Evolutionary conservation across 1,139 yeast genomes (phyloP).

Genomic region (Yamadazyma trypodendri): DNA sequence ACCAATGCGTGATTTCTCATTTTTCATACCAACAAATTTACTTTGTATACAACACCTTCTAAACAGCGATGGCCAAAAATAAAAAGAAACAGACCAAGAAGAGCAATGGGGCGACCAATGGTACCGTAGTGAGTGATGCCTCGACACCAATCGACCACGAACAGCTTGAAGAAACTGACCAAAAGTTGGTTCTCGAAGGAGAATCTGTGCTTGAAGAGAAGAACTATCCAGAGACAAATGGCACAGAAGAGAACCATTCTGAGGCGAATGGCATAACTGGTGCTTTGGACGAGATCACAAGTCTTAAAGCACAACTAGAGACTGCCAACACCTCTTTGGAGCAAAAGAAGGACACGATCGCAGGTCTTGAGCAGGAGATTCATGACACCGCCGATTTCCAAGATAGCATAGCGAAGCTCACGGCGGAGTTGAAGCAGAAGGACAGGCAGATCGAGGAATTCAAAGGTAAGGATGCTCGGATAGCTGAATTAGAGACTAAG

Average conservation of each 20-base stretch:
- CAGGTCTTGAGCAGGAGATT: background rate
- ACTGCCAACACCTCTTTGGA: constrained; percentile 19
- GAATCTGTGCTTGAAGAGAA: background rate
- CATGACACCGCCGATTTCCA: background rate
- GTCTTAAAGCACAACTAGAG: background rate
- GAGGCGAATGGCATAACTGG: background rate
- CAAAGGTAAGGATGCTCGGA: constrained; percentile 4
- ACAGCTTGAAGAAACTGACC: background rate
- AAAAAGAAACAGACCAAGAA: constrained; percentile 25
- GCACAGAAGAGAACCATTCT: background rate
- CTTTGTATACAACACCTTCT: background rate
- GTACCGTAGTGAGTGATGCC: background rate
- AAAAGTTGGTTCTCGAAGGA: no score
- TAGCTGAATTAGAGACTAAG: constrained; percentile 2
- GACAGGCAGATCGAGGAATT: constrained; percentile 4
- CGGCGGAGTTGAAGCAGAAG: constrained; percentile 2
- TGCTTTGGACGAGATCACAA: background rate
- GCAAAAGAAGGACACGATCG: constrained; percentile 27
- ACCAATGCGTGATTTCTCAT: background rate
- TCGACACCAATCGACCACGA: background rate
- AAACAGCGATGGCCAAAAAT: constrained; percentile 27
- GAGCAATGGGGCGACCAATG: background rate
- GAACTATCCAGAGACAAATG: background rate
- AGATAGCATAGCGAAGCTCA: constrained; percentile 1
- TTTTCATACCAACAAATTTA: constrained; percentile 1